Evolutionary conservation across 257 asterid genomes (phyloP), one percentile per base, ranked within the genome.

Genomic region (Marsdenia floribunda): DNA sequence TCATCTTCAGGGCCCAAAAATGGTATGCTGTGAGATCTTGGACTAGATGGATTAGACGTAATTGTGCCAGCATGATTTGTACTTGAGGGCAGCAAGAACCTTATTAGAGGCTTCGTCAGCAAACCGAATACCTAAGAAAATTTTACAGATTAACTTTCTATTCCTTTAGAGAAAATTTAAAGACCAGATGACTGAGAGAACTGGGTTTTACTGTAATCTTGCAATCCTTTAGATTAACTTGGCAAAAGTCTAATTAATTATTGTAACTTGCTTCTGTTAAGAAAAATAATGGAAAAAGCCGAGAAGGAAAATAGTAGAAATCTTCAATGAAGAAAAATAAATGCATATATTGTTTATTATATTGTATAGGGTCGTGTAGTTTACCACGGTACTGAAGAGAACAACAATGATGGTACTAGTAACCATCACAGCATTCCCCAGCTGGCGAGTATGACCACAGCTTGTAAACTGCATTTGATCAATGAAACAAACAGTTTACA

Each of bases 321-420:
- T n/a, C 13, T 46, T 22, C 0, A 10, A 29, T n/a, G n/a, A 42
- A 54, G 21, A 19, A n/a, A 42, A 69, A 24, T n/a, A 53, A 13
- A 18, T 22, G 35, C 24, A 55, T 15, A 21, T 18, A 42, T 18
- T 29, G 55, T 16, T 70, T 46, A 47, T 38, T 0, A 14, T 38
- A 47, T 47, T 8, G 52, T 47, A 35, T 53, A 54, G 38, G 16
- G 33, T 70, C 42, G 38, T 42, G n/a, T 52, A 68, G 80, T 74
- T 82, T 90, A 90, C 97, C 88, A 86, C 82, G 22, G 90, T 89
- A 82, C 87, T 90, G 86, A 85, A 82, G 65, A 90, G 91, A 69
- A 92, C 93, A 29, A 92, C 79, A 8, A 89, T 82, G 69, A 92
- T 90, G 77, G 96, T 92, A 87, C 96, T 80, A 12, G 96, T 86